Evolutionary conservation across 306 rosid genomes (phyloP).

Genomic region (Quercus glauca): DNA sequence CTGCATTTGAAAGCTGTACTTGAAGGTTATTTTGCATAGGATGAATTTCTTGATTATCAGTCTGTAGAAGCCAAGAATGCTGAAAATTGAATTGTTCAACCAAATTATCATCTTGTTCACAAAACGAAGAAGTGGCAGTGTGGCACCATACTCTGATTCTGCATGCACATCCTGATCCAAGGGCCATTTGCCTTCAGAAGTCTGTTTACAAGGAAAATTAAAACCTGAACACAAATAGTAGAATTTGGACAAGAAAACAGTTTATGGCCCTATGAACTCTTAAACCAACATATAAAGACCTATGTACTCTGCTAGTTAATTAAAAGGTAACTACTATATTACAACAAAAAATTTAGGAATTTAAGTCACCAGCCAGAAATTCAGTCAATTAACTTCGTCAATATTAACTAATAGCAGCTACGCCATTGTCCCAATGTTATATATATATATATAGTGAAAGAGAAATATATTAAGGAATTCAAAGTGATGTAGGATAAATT

Average conservation of each 20-base stretch:
- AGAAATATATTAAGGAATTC: not conserved
- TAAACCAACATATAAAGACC: not conserved
- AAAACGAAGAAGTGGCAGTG: slow-evolving; percentile 23
- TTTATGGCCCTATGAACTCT: not conserved
- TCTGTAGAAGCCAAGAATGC: slow-evolving; percentile 20
- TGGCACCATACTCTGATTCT: slow-evolving; percentile 25
- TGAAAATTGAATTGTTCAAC: slow-evolving; percentile 29
- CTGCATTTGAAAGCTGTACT: slow-evolving; percentile 24
- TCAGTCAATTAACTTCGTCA: too few relatives aligned
- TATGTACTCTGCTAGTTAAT: not conserved
- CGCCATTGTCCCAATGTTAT: not conserved
- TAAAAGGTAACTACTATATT: slow-evolving; percentile 1
- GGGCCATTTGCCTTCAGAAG: slow-evolving; percentile 36
- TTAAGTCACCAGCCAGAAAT: not conserved
- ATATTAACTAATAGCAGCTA: not conserved
- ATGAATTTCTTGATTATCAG: slow-evolving; percentile 24
- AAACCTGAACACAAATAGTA: slow-evolving; percentile 11
- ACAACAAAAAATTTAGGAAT: not conserved
- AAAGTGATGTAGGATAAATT: too few relatives aligned
- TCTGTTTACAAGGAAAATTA: slow-evolving; percentile 41
- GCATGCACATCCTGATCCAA: slow-evolving; percentile 31
- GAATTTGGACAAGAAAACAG: slow-evolving; percentile 10
- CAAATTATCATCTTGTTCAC: slow-evolving; percentile 31
- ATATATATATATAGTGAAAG: not conserved
- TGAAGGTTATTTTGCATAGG: slow-evolving; percentile 33